These are phyloP conservation scores for Syncephalastrum sp. DNA, from an alignment of 371 early-diverging fungal genomes.

Conservation along the genomic window DNA sequence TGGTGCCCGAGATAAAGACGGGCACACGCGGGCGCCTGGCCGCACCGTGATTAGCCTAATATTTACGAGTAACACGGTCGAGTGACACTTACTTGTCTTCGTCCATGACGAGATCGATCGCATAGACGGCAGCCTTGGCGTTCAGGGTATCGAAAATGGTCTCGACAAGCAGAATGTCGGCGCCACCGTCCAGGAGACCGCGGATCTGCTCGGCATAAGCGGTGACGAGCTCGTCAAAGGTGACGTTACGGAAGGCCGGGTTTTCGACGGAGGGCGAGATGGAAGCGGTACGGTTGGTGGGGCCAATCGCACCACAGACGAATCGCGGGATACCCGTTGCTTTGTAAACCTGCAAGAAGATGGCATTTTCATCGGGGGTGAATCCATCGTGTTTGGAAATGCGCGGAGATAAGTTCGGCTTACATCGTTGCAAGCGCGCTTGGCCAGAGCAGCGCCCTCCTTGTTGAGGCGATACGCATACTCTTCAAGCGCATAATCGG, in stretches of 20 bases:
- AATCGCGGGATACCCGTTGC: conserved; percentile 76
- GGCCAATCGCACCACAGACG: conserved; percentile 90
- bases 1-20: conserved; percentile 93
- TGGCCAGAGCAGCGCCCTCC: conserved; percentile 85
- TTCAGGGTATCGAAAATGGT: conserved; percentile 96
- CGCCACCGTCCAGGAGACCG: conserved; percentile 90
- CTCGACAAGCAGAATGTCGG: conserved; percentile 89
- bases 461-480: conserved; percentile 89
- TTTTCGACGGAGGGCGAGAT: conserved; percentile 96
- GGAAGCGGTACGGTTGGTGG: conserved; percentile 93
- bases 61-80: background rate
- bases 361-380: background rate
- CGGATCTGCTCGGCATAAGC: conserved; percentile 88
- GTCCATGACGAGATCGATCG: conserved; percentile 83
- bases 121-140: conserved; percentile 91
- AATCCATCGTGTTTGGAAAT: too few species aligned
- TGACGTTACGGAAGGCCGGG: conserved; percentile 90
- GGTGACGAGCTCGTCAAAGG: conserved; percentile 88
- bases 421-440: conserved; percentile 79
- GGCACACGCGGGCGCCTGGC: conserved; percentile 72
- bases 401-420: conserved; percentile 2
- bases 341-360: conserved; percentile 26
- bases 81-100: conserved; percentile 51
- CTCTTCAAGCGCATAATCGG: conserved; percentile 83
- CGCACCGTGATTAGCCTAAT: background rate